A percentile compares a stretch with the other conserved stretches of the same genome.
Evolutionary conservation across 2,329 filamentous ascomycete species (phyloP).

Genomic region (Triangularia setosa): DNA sequence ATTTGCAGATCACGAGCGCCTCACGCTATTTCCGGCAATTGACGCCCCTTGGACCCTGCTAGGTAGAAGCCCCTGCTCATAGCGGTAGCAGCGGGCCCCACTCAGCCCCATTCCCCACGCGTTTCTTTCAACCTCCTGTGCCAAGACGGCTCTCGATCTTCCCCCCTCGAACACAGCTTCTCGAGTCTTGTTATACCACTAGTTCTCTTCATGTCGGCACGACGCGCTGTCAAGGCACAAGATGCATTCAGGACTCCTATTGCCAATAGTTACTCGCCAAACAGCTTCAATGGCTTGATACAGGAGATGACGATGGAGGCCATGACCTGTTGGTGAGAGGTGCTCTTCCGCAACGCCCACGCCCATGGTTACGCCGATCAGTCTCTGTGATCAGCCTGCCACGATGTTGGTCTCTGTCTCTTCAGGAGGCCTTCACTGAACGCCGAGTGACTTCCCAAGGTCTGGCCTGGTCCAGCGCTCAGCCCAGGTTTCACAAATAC

Average conservation of each 20-base stretch:
- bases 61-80: neutral
- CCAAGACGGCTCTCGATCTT: constrained; percentile 4
- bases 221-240: neutral
- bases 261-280: neutral
- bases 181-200: neutral
- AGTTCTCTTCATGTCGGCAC: neutral
- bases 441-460: neutral
- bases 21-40: constrained; percentile 4
- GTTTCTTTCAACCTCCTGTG: constrained; percentile 9
- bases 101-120: neutral
- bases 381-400: no score
- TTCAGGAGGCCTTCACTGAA: neutral
- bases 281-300: neutral
- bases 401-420: neutral
- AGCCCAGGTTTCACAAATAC: neutral
- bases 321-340: neutral
- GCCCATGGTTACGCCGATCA: neutral
- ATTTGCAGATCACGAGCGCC: constrained; percentile 2
- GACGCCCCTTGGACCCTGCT: neutral
- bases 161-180: neutral
- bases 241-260: neutral
- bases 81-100: constrained; percentile 2
- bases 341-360: neutral
- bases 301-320: neutral
- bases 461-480: neutral